Conservation (phyloP, 2,329 filamentous ascomycete genomes). For the Drechmeria coniospora region DNA sequence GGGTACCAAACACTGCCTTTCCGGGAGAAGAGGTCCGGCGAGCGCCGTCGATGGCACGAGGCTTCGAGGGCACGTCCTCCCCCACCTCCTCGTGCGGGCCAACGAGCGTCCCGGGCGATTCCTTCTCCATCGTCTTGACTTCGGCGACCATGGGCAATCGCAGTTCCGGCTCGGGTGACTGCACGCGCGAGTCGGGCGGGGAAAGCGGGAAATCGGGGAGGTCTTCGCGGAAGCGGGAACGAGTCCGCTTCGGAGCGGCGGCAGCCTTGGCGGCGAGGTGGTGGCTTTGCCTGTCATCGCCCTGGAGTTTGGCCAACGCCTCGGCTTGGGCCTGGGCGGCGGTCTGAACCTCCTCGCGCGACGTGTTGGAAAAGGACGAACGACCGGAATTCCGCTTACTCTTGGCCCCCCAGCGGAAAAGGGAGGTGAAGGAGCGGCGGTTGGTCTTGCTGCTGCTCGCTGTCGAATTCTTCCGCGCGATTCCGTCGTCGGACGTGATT, state of each 20-base stretch:
- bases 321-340: constrained; percentile 16
- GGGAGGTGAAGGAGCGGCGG: constrained; percentile 48
- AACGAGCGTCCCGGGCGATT: constrained; percentile 13
- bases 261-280: constrained; percentile 21
- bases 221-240: constrained; percentile 86
- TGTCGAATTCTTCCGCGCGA: constrained; percentile 37
- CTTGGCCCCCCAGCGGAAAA: constrained; percentile 57
- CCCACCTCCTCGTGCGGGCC: too few species aligned
- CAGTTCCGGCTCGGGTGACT: constrained; percentile 54
- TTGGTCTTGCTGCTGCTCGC: constrained; percentile 32
- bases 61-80: constrained; percentile 29
- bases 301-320: constrained; percentile 19
- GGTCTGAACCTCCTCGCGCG: constrained; percentile 64
- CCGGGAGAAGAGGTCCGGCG: constrained; percentile 9
- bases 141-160: constrained; percentile 19
- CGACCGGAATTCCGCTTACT: constrained; percentile 39
- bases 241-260: constrained; percentile 56
- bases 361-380: constrained; percentile 84
- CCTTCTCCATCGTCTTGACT: constrained; percentile 10
- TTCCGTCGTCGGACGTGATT: constrained; percentile 32
- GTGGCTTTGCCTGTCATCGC: constrained; percentile 13
- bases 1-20: constrained; percentile 10
- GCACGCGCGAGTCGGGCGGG: constrained; percentile 68
- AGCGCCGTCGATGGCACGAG: constrained; percentile 19
- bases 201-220: constrained; percentile 74